Conservation (phyloP, 768 basidiomycete species). For the Cytidiella melzeri region DNA sequence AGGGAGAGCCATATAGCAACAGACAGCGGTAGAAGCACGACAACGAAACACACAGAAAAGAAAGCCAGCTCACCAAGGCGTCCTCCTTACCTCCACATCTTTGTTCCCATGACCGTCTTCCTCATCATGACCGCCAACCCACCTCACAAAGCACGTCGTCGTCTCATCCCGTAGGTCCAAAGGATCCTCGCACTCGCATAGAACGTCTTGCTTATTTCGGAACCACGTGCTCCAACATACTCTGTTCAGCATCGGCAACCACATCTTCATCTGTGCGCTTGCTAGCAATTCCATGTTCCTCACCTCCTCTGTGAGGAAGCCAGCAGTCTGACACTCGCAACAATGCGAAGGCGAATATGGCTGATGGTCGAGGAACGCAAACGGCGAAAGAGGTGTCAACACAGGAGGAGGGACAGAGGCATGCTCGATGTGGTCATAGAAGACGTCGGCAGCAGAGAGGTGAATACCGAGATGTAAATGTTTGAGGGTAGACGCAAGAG, state of each 20-base stretch:
- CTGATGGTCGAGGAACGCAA: background rate
- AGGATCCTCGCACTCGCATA: background rate
- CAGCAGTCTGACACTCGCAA: slow-evolving; percentile 29
- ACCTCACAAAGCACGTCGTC: background rate
- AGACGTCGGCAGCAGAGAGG: slow-evolving; percentile 47
- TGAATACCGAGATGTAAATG: slow-evolving; percentile 57
- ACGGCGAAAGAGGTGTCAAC: background rate
- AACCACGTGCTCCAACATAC: slow-evolving; percentile 53
- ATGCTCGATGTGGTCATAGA: slow-evolving; percentile 38
- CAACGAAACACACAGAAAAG: background rate
- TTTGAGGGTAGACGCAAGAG: slow-evolving; percentile 37
- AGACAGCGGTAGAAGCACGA: background rate
- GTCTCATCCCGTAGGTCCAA: background rate
- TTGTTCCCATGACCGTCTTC: background rate
- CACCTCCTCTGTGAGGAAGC: slow-evolving; percentile 18
- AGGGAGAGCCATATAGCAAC: background rate
- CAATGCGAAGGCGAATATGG: slow-evolving; percentile 27
- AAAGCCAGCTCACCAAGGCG: background rate
- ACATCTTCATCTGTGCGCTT: slow-evolving; percentile 37
- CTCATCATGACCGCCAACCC: no score
- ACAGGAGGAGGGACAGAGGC: background rate
- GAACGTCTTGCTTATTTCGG: background rate
- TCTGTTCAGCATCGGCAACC: slow-evolving; percentile 36
- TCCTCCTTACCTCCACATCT: background rate
- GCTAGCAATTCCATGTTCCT: slow-evolving; percentile 42